phyloP scores from a whole-genome alignment of 1,284 basidiomycete genomes.

The Apiotrichum montevideense region DNA sequence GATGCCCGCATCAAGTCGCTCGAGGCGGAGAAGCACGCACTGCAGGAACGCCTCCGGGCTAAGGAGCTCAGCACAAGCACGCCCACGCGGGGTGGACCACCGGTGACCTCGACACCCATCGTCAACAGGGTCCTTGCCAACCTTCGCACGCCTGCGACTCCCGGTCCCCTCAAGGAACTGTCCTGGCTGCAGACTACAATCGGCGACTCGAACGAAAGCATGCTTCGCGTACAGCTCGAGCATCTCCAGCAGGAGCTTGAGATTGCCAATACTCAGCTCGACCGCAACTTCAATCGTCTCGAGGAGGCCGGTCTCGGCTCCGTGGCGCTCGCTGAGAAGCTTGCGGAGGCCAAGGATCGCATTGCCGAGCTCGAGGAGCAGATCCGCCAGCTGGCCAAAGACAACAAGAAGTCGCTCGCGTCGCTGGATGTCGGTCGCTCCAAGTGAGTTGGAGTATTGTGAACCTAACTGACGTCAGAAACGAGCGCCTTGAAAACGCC shows the following conservation, averaged over 20 bases:
- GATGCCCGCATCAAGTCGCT: slow-evolving; percentile 38
- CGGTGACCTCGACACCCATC: slow-evolving; percentile 26
- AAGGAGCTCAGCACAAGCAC: background rate
- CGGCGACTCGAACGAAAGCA: slow-evolving; percentile 38
- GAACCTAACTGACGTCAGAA: background rate
- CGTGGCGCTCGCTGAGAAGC: slow-evolving; percentile 45
- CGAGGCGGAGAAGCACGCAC: slow-evolving; percentile 35
- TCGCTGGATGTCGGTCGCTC: background rate
- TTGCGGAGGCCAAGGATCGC: slow-evolving; percentile 40
- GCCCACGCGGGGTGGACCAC: slow-evolving; percentile 2
- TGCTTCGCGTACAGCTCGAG: slow-evolving; percentile 46
- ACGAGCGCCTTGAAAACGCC: slow-evolving; percentile 24
- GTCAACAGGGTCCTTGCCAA: slow-evolving; percentile 32
- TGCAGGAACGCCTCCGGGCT: slow-evolving; percentile 21
- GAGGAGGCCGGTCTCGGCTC: slow-evolving; percentile 46
- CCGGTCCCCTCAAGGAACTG: slow-evolving; percentile 41
- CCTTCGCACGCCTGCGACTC: slow-evolving; percentile 39
- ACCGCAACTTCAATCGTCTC: slow-evolving; percentile 48
- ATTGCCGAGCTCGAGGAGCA: slow-evolving; percentile 44
- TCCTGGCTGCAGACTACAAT: slow-evolving; percentile 44
- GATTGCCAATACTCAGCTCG: slow-evolving; percentile 47
- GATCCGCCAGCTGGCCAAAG: slow-evolving; percentile 23
- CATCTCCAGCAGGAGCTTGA: slow-evolving; percentile 46
- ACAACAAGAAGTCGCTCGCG: slow-evolving; percentile 27
- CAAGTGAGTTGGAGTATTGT: background rate